Evolutionary conservation across 1,284 basidiomycete genomes (phyloP).

Genomic region (Trichosporon sp.): DNA sequence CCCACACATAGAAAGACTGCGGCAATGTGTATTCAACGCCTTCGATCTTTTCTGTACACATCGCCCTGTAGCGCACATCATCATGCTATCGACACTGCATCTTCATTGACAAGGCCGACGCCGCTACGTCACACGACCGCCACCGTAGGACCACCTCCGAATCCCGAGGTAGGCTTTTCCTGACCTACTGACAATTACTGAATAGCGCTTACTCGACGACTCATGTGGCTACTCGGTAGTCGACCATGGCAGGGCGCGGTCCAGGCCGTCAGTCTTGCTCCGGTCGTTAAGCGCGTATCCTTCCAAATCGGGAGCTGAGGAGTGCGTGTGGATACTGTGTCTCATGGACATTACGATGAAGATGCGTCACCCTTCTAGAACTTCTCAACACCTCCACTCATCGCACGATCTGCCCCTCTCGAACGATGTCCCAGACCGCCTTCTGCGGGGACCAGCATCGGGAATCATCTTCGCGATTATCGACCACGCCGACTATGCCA

Average conservation of each 20-base stretch:
- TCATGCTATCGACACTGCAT: background rate
- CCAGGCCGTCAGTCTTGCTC: too few species aligned
- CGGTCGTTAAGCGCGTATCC: too few species aligned
- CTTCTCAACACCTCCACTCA: background rate
- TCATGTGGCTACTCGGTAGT: background rate
- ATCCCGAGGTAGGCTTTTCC: background rate
- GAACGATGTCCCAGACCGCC: background rate
- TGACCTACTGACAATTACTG: background rate
- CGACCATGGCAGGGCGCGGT: too few species aligned
- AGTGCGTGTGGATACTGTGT: too few species aligned
- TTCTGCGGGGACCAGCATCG: background rate
- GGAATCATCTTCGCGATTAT: background rate
- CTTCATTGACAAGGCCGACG: background rate
- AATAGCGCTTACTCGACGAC: background rate
- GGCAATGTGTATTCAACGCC: background rate
- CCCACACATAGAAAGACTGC: background rate
- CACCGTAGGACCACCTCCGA: background rate
- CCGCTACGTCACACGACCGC: background rate
- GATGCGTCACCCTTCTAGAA: background rate
- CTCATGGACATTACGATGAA: background rate
- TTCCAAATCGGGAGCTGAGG: too few species aligned
- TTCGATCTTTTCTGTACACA: background rate
- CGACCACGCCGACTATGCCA: background rate
- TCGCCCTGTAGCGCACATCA: background rate
- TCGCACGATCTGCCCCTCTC: background rate